A percentile compares a stretch with the other conserved stretches of the same genome.
Evolutionary conservation across 768 basidiomycete species (phyloP).

Genomic region (Collybia mongolica): DNA sequence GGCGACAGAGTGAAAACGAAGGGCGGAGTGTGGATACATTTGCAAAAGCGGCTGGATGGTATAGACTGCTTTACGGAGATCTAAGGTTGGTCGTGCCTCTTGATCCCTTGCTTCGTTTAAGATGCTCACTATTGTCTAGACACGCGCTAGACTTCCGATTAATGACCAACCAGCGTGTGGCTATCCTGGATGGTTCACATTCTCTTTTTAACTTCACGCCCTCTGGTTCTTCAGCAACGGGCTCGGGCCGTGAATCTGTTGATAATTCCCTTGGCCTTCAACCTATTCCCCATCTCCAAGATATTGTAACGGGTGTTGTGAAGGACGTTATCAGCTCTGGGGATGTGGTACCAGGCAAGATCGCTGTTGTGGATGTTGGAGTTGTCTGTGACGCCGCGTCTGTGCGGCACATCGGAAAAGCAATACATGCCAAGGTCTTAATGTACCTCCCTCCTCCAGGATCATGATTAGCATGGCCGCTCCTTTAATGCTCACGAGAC

Average conservation of each 20-base stretch:
- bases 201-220: slow-evolving; percentile 42
- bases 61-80: slow-evolving; percentile 69
- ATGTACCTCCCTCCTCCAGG: background rate
- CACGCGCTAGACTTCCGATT: slow-evolving; percentile 81
- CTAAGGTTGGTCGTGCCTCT: slow-evolving; percentile 43
- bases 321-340: slow-evolving; percentile 33
- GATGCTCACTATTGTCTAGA: slow-evolving; percentile 29
- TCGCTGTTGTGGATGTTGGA: slow-evolving; percentile 61
- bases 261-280: slow-evolving; percentile 38
- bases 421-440: slow-evolving; percentile 28
- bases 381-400: slow-evolving; percentile 54
- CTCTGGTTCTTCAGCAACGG: slow-evolving; percentile 7
- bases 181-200: slow-evolving; percentile 73
- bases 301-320: slow-evolving; percentile 51
- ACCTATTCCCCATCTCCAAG: slow-evolving; percentile 59
- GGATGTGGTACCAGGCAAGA: slow-evolving; percentile 30
- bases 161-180: slow-evolving; percentile 63
- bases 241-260: background rate
- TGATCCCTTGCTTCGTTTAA: background rate
- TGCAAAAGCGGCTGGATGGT: slow-evolving; percentile 83
- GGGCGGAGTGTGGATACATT: slow-evolving; percentile 56
- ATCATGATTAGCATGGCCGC: too few relatives aligned
- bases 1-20: slow-evolving; percentile 30
- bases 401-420: slow-evolving; percentile 45
- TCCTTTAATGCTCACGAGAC: too few relatives aligned